These are phyloP conservation scores for Hortaea sp. DNA, from an alignment of 2,329 filamentous ascomycete genomes.

Conservation along the genomic window DNA sequence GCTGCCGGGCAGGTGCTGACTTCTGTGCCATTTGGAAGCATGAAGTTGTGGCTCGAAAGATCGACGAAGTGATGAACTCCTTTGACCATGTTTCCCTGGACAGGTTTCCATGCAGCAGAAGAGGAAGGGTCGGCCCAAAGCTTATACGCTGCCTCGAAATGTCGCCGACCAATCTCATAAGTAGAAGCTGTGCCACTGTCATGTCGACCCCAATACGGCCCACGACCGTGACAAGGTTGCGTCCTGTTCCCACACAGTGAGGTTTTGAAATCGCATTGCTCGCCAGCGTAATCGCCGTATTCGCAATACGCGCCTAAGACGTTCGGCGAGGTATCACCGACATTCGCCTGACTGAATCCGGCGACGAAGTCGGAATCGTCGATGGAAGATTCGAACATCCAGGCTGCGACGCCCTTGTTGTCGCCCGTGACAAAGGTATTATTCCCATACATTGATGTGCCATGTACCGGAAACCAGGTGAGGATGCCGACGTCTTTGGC, in stretches of 20 bases:
- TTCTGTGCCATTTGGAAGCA: constrained; percentile 58
- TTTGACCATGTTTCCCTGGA: constrained; percentile 58
- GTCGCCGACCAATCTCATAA: constrained; percentile 66
- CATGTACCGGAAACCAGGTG: constrained; percentile 88
- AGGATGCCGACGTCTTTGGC: constrained; percentile 69
- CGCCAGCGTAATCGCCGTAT: constrained; percentile 55
- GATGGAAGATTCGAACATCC: constrained; percentile 63
- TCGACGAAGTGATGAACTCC: constrained; percentile 80
- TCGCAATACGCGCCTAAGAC: constrained; percentile 82
- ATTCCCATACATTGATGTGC: constrained; percentile 82
- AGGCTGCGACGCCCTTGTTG: constrained; percentile 89
- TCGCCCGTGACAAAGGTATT: constrained; percentile 89
- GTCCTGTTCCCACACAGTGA: constrained; percentile 72
- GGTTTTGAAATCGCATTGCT: constrained; percentile 64
- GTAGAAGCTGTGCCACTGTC: constrained; percentile 60
- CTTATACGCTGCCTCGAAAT: constrained; percentile 51
- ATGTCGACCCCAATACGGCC: constrained; percentile 56
- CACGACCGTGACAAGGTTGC: constrained; percentile 63
- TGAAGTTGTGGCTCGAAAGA: constrained; percentile 65
- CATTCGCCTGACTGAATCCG: constrained; percentile 84
- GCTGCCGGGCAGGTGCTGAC: constrained; percentile 76
- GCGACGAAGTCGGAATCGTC: constrained; percentile 63
- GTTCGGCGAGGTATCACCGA: constrained; percentile 86
- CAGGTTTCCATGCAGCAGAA: constrained; percentile 31
- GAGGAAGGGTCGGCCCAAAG: constrained; percentile 42